Evolutionary conservation across 768 basidiomycete genomes (phyloP), one percentile per base, ranked within the genome.

Genomic region (Tylopilus sp.): DNA sequence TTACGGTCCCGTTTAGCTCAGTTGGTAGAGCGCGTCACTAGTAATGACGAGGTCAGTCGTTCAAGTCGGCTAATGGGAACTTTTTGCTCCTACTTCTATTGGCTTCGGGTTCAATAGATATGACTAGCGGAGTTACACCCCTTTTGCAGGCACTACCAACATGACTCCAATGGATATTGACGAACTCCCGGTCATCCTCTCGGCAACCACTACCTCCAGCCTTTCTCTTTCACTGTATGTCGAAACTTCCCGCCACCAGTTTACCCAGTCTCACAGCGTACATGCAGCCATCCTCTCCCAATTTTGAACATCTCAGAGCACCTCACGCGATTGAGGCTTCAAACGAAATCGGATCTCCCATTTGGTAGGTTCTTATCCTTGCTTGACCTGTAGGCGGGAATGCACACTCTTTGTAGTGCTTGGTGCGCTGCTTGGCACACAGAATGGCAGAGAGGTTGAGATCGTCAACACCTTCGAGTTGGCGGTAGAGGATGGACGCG

Each of bases 281-380:
- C 58, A 58, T 67, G 30, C 63, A 98, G 95, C 49, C 97, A 98
- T 69, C 95, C 97, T 33, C 79, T 98, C 13, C 93, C 97, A 10
- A 93, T 99, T 65, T 79, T 99, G 56, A 97, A 94, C 69, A 88
- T 98, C 62, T 97, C 95, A 1, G 97, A 98, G 63, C 95, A 98
- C 72, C 78, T 90, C 62, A 95, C 91, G 39, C 81, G 97, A 55
- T 74, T 85, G 51, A 86, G 86, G 60, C 78, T 98, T 12, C 87
- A 93, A 68, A 81, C 77, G 38, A 78, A 78, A 51, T 73, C 75
- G 17, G 66, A 70, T 44, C 67, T 74, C 44, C 88, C 88, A 4
- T 88, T 91, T 53, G 82, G 90, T 88, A 58, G 31, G 78, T 59
- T 36, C 25, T 40, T 30, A 48, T 44, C 25, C 47, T 44, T 3